Evolutionary conservation across 2,329 filamentous ascomycete genomes (phyloP).

Genomic region (Colletotrichum higginsianum): DNA sequence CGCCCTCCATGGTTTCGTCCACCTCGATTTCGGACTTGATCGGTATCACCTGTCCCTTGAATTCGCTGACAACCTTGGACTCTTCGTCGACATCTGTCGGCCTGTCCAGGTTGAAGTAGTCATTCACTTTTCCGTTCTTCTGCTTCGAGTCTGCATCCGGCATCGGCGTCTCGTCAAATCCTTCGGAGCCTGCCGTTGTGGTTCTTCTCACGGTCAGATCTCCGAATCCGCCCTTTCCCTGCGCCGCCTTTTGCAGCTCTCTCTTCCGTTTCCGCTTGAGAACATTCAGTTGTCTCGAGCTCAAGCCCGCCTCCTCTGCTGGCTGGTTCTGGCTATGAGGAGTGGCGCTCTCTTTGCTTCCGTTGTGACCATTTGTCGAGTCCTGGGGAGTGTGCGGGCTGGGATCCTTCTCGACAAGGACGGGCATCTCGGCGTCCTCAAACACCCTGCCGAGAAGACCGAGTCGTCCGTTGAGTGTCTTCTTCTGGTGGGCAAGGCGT

Average conservation of each 20-base stretch:
- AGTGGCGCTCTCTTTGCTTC: slow-evolving; percentile 54
- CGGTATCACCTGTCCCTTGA: slow-evolving; percentile 85
- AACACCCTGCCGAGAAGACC: slow-evolving; percentile 88
- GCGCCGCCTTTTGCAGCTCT: slow-evolving; percentile 86
- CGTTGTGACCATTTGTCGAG: slow-evolving; percentile 51
- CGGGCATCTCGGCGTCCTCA: slow-evolving; percentile 83
- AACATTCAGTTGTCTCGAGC: slow-evolving; percentile 94
- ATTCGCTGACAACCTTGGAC: slow-evolving; percentile 92
- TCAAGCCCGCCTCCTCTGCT: slow-evolving; percentile 80
- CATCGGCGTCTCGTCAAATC: slow-evolving; percentile 72
- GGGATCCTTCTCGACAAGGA: slow-evolving; percentile 64
- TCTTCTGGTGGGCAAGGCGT: slow-evolving; percentile 89
- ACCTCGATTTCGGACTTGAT: slow-evolving; percentile 90
- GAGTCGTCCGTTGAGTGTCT: slow-evolving; percentile 84
- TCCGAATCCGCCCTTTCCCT: slow-evolving; percentile 90
- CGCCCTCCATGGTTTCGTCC: slow-evolving; percentile 82
- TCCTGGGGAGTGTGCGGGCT: slow-evolving; percentile 64
- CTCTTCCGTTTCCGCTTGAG: slow-evolving; percentile 94
- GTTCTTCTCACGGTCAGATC: slow-evolving; percentile 82
- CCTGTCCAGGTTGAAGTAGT: slow-evolving; percentile 93
- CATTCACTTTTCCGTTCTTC: slow-evolving; percentile 76
- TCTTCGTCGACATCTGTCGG: slow-evolving; percentile 86
- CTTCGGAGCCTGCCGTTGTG: slow-evolving; percentile 74
- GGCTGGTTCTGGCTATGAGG: slow-evolving; percentile 55
- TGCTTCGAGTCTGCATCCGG: slow-evolving; percentile 65